A percentile compares a stretch with the other conserved stretches of the same genome.
These are phyloP conservation scores for Phytophthora multivora DNA, from an alignment of 352 stramenopile species.

Conservation along the genomic window DNA sequence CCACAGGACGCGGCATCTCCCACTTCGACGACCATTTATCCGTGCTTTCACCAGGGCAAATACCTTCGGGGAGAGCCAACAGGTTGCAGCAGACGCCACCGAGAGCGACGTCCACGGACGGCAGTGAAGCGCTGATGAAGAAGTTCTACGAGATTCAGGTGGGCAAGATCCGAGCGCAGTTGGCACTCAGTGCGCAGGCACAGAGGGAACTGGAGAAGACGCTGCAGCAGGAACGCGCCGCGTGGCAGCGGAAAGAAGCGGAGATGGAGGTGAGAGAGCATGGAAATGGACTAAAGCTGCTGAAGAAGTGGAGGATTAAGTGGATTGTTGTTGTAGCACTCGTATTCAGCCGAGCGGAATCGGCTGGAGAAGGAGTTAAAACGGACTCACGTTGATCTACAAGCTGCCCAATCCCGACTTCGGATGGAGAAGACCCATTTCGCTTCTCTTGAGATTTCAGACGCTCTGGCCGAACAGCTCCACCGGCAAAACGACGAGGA, in stretches of 20 bases:
- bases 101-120: slow-evolving; percentile 1
- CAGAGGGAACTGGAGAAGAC: slow-evolving; percentile 57
- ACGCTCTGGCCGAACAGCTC: slow-evolving; percentile 61
- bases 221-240: slow-evolving; percentile 47
- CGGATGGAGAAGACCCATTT: slow-evolving; percentile 73
- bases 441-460: slow-evolving; percentile 62
- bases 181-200: slow-evolving; percentile 47
- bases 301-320: background rate
- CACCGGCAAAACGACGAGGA: slow-evolving; percentile 55
- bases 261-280: slow-evolving; percentile 35
- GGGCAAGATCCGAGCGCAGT: slow-evolving; percentile 70
- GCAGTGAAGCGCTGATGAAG: slow-evolving; percentile 56
- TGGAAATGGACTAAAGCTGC: background rate
- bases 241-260: slow-evolving; percentile 26
- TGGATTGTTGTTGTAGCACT: slow-evolving; percentile 12
- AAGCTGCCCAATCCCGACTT: slow-evolving; percentile 40
- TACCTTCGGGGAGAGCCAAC: slow-evolving; percentile 10
- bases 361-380: slow-evolving; percentile 32
- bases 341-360: slow-evolving; percentile 14
- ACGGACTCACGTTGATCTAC: slow-evolving; percentile 27
- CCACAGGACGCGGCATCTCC: slow-evolving; percentile 32
- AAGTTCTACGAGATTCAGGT: slow-evolving; percentile 86
- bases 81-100: slow-evolving; percentile 18
- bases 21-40: slow-evolving; percentile 70
- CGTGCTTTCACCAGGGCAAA: background rate